These are phyloP conservation scores for Dactylonectria macrodidyma DNA, from an alignment of 2,329 filamentous ascomycete species.

Conservation along the genomic window DNA sequence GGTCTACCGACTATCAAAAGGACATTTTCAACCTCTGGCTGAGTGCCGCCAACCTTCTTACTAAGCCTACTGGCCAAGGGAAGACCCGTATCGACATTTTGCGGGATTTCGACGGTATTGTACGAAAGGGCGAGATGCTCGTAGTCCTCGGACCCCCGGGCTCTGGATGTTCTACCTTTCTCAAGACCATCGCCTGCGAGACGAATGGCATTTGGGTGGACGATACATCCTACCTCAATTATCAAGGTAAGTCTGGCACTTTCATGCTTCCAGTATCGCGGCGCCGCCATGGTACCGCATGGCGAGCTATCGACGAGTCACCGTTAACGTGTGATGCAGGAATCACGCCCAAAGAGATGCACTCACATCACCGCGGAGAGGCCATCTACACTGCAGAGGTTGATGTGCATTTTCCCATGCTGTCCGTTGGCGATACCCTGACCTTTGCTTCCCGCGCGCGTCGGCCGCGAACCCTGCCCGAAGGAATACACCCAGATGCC, in stretches of 20 bases:
- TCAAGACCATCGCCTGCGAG: conserved; percentile 86
- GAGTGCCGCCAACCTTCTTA: conserved; percentile 57
- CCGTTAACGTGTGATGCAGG: neutral
- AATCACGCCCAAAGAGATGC: conserved; percentile 22
- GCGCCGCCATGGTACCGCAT: neutral
- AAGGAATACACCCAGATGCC: conserved; percentile 64
- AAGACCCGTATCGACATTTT: conserved; percentile 75
- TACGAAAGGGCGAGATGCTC: conserved; percentile 79
- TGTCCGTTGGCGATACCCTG: conserved; percentile 84
- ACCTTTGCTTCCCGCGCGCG: conserved; percentile 82
- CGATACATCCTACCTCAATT: conserved; percentile 79
- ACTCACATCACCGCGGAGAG: no score
- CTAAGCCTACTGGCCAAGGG: conserved; percentile 65
- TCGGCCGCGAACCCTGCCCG: conserved; percentile 73
- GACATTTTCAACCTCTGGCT: conserved; percentile 73
- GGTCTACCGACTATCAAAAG: conserved; percentile 78
- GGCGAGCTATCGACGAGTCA: neutral
- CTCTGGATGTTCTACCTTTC: conserved; percentile 82
- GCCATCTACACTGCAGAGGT: no score
- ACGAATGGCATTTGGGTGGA: conserved; percentile 83
- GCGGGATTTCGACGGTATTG: conserved; percentile 74
- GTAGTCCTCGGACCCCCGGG: conserved; percentile 61
- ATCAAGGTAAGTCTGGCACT: conserved; percentile 69
- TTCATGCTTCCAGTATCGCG: neutral
- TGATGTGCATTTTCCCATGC: conserved; percentile 70